Evolutionary conservation across 2,329 filamentous ascomycete genomes (phyloP), one percentile per base, ranked within the genome.

Genomic region (Monascus ruber): DNA sequence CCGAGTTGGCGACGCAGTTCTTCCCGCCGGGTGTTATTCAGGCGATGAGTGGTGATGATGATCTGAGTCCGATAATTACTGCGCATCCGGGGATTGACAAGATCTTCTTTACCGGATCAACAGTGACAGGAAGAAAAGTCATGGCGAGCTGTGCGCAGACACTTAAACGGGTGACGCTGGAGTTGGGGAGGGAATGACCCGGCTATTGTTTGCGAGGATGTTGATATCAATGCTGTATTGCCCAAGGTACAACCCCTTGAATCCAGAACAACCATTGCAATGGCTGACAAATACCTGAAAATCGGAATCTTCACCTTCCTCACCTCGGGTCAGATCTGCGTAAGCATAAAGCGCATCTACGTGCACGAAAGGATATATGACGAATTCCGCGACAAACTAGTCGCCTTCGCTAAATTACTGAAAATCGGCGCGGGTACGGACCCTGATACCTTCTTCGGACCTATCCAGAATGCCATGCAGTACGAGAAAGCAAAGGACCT

Each of bases 391-490:
- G 55, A 62, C 2, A 68, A 62, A 1, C 47, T 72, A 33, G 60
- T 69, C 4, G 60, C 65, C 32, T 65, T 70, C 29, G 68, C 70
- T 28, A 65, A 69, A 38, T 44, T 42, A 2, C 43, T 68, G 25
- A 60, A 62, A 36, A 50, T 64, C 34, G 69, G 63, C 49, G 41
- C 17, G 17, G 17, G 17, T 2, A 56, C 33, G 54, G 54, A 71
- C 39, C 65, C 59, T 36, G 62, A 62, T 33, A 64, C 70, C 33
- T 54, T 74, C 32, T 69, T 77, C 41, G 73, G 76, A 1, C 80
- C 80, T 0, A 59, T 83, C 2, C 76, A 79, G 43, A 83, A 83
- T 58, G 59, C 68, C 47, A 72, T 77, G 70, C 80, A 83, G 56
- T 83, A 70, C 51, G 72, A 79, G 35, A 71, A 70, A 24, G 74